phyloP scores from a whole-genome alignment of 306 rosid genomes.

The Fragaria ananassa region DNA sequence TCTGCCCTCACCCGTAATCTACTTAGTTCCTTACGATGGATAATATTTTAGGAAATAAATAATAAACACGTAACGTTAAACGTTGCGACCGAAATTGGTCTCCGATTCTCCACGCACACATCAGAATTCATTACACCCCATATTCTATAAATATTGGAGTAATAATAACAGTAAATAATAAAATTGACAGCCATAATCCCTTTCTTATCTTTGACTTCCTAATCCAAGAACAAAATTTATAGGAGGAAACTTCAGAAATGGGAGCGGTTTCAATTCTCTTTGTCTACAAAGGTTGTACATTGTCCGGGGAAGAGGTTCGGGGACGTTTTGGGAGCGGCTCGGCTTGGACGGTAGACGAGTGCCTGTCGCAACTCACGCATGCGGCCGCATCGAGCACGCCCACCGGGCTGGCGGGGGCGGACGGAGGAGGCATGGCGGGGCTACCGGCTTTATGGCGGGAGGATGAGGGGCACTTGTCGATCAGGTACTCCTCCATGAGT shows the following conservation, averaged over 20 bases:
- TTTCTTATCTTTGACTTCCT: neutral
- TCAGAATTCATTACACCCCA: neutral
- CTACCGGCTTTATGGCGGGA: constrained; percentile 20
- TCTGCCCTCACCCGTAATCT: neutral
- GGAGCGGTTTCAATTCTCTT: neutral
- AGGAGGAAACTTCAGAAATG: neutral
- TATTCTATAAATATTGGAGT: neutral
- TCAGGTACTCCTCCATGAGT: constrained; percentile 64
- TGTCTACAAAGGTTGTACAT: constrained; percentile 34
- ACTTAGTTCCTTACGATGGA: neutral
- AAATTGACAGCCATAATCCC: neutral
- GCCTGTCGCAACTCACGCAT: constrained; percentile 56
- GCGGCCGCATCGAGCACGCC: constrained; percentile 71
- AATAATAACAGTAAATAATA: neutral
- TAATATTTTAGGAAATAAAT: neutral
- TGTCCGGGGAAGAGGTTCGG: constrained; percentile 34
- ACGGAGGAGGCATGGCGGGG: constrained; percentile 25
- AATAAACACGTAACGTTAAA: neutral
- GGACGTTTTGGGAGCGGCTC: constrained; percentile 45
- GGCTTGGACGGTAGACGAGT: constrained; percentile 31
- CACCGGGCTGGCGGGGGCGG: constrained; percentile 51
- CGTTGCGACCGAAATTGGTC: neutral
- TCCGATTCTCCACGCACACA: neutral
- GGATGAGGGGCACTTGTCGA: constrained; percentile 55
- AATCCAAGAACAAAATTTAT: neutral